Evolutionary conservation across 345 rosid species (phyloP), one percentile per base, ranked within the genome.

Genomic region (Gossypium bickii): DNA sequence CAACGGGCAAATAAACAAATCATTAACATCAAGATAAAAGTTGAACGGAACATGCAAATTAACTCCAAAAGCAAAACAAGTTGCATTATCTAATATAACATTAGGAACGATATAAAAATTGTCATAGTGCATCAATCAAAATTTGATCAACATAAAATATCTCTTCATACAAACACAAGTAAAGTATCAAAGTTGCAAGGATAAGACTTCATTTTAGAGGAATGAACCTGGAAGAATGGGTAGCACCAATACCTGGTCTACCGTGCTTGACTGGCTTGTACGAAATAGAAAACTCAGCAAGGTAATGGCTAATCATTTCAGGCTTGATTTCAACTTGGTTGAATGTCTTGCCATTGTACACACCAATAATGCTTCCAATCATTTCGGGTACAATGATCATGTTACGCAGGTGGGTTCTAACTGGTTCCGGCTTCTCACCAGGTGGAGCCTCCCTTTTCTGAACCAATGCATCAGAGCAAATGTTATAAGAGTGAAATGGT

Each of bases 201-300:
- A 47, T 7, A 34, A 24, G 20, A 63, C n/a, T 55, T 87, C 88
- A 94, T 85, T 92, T 94, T 10, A 94, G 97, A 70, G 97, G 97
- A 79, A 94, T 94, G 86, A 94, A 94, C 91, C 98, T 85, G 9
- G 98, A 94, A 5, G 98, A 94, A 78, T 94, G 98, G 71, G 98
- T 94, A 74, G 98, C 98, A 84, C 98, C 98, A 44, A 90, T 85
- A 82, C 98, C 97, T 9, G 97, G 98, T 78, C 94, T 90, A 70
- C 98, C 98, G 2, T 94, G 98, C 97, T 92, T 94, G 2, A 94
- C 97, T 2, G 98, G 97, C 88, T 91, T 91, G 92, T 91, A 91
- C 10, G 89, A 84, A 78, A 91, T 89, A 2, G 97, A 91, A 80
- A 91, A 91, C 80, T 91, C 97, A 18, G 93, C 97, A 48, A 91